phyloP scores from a whole-genome alignment of 2,329 filamentous ascomycete species.

The Diaporthe batatas region DNA sequence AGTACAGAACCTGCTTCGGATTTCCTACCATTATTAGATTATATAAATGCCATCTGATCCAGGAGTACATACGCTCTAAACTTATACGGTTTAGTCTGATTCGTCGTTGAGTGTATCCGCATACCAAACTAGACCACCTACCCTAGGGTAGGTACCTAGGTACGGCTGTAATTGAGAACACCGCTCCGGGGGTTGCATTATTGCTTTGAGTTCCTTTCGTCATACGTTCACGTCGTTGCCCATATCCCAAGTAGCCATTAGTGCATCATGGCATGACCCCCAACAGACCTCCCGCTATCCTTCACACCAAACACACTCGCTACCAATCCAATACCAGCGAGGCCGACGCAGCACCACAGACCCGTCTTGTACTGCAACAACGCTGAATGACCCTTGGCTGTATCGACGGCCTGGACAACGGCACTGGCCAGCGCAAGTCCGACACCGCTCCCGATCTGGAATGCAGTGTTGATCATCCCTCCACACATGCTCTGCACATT shows the following conservation, averaged over 20 bases:
- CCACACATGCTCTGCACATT: slow-evolving; percentile 53
- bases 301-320: slow-evolving; percentile 46
- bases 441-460: slow-evolving; percentile 57
- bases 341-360: slow-evolving; percentile 56
- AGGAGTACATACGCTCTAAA: fast-evolving
- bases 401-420: slow-evolving; percentile 55
- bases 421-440: slow-evolving; percentile 52
- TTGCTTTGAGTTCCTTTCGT: not conserved
- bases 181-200: not conserved
- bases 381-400: slow-evolving; percentile 50
- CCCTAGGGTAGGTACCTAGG: no score
- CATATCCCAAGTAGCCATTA: not conserved
- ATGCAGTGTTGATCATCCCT: slow-evolving; percentile 55
- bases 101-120: not conserved
- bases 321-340: slow-evolving; percentile 53
- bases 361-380: slow-evolving; percentile 55
- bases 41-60: no score
- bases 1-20: no score
- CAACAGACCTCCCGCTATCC: slow-evolving; percentile 36
- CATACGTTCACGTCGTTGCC: not conserved
- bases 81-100: no score
- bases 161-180: not conserved
- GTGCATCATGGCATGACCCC: slow-evolving; percentile 30
- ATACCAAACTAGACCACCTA: not conserved
- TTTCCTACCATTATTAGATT: not conserved